Evolutionary conservation across 108 stramenopile genomes (phyloP).

Genomic region (Nannochloropsis oceanica): DNA sequence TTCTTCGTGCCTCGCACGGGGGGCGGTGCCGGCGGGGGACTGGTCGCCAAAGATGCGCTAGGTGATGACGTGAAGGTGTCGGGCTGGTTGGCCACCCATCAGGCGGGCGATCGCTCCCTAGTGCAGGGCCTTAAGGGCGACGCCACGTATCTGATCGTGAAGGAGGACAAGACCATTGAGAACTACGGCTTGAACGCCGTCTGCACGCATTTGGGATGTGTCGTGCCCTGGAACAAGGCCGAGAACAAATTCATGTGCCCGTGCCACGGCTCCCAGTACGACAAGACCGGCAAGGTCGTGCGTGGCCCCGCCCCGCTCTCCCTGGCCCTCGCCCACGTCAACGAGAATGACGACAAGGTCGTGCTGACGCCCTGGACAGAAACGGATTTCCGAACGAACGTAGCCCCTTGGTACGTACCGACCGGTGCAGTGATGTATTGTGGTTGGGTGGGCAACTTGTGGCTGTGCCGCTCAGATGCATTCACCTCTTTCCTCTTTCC

Average conservation of each 20-base stretch:
- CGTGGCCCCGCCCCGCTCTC: conserved; percentile 93
- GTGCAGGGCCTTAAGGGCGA: conserved; percentile 96
- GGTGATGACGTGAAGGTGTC: conserved; percentile 71
- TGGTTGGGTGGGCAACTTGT: too few species aligned
- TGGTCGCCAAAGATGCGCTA: conserved; percentile 75
- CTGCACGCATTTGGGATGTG: conserved; percentile 97
- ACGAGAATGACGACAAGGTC: conserved; percentile 61
- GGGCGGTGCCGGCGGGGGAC: conserved; percentile 61
- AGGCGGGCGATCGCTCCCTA: conserved; percentile 64
- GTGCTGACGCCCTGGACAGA: conserved; percentile 81
- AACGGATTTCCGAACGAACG: conserved; percentile 86
- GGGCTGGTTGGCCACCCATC: conserved; percentile 71
- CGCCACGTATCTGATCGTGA: conserved; percentile 95
- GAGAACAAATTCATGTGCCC: conserved; percentile 99
- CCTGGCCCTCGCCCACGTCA: conserved; percentile 69
- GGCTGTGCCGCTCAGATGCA: too few species aligned
- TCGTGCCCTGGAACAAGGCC: conserved; percentile 92
- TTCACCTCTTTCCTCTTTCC: too few species aligned
- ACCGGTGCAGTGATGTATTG: too few species aligned
- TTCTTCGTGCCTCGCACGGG: conserved; percentile 77
- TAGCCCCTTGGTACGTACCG: conserved; percentile 75
- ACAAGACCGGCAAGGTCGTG: conserved; percentile 74
- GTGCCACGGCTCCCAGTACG: conserved; percentile 97
- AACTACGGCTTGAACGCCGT: conserved; percentile 52
- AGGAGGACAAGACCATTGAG: conserved; percentile 62